phyloP scores from a whole-genome alignment of 768 basidiomycete genomes.

The Pulveroboletus sp. region DNA sequence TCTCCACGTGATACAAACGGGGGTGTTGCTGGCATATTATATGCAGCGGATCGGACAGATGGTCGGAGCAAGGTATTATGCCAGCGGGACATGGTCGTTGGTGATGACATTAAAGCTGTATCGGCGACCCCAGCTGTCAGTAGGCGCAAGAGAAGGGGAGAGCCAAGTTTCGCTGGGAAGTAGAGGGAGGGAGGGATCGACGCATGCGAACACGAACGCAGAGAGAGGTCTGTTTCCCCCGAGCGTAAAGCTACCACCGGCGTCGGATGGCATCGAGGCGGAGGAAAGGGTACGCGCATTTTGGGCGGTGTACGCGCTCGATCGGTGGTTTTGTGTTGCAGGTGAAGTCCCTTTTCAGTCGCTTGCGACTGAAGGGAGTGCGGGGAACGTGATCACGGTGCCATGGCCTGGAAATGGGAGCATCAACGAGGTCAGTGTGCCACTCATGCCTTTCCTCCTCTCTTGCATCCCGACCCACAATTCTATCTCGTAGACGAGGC shows the following conservation, averaged over 20 bases:
- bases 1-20: constrained; percentile 53
- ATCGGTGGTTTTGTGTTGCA: constrained; percentile 30
- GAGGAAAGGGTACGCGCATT: constrained; percentile 38
- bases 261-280: constrained; percentile 31
- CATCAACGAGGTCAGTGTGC: constrained; percentile 9
- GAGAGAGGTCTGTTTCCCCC: constrained; percentile 3
- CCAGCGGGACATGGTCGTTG: constrained; percentile 44
- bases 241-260: constrained; percentile 25
- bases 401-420: constrained; percentile 36
- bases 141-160: not conserved
- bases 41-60: constrained; percentile 56
- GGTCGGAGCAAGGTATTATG: constrained; percentile 57
- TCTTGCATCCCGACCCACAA: not conserved
- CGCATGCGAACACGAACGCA: not conserved
- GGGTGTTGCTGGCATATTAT: constrained; percentile 62
- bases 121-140: constrained; percentile 14
- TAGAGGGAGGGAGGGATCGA: not conserved
- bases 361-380: constrained; percentile 23
- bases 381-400: constrained; percentile 32
- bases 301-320: constrained; percentile 34
- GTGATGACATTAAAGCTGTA: constrained; percentile 46
- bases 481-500: not conserved
- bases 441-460: not conserved
- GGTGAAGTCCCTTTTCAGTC: constrained; percentile 18
- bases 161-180: constrained; percentile 1